Evolutionary conservation across 2,329 filamentous ascomycete species (phyloP).

Genomic region (Fusarium gaditjirri): DNA sequence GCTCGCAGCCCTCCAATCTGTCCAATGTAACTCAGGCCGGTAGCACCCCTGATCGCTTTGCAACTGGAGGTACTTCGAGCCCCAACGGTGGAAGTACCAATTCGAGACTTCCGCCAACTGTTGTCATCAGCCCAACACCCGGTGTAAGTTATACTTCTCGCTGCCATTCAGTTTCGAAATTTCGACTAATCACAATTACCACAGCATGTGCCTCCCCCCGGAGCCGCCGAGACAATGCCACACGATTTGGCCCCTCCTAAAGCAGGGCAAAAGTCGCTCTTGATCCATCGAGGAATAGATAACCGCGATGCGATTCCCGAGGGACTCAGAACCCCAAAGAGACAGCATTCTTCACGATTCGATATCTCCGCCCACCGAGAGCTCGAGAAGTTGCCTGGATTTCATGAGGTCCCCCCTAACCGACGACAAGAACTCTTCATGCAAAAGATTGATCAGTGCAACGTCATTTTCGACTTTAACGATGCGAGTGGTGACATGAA

Average conservation of each 20-base stretch:
- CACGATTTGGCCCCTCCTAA: conserved; percentile 96
- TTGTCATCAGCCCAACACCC: conserved; percentile 93
- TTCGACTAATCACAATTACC: conserved; percentile 19
- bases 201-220: conserved; percentile 88
- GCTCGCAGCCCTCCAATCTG: conserved; percentile 54
- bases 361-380: conserved; percentile 97
- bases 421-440: conserved; percentile 97
- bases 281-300: conserved; percentile 85
- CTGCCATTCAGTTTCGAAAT: not conserved
- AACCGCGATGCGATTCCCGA: conserved; percentile 93
- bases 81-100: conserved; percentile 51
- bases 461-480: conserved; percentile 99
- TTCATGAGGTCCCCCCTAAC: conserved; percentile 96
- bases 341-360: conserved; percentile 97
- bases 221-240: conserved; percentile 96
- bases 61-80: conserved; percentile 49
- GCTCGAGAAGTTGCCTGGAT: conserved; percentile 95
- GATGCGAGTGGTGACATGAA: conserved; percentile 99
- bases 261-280: conserved; percentile 85
- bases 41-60: conserved; percentile 56
- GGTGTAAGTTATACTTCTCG: conserved; percentile 70
- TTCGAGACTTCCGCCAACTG: conserved; percentile 76
- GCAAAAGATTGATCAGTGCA: conserved; percentile 99
- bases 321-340: conserved; percentile 92
- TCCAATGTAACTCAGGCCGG: conserved; percentile 52